These are phyloP conservation scores for Aspergillus texensis DNA, from an alignment of 2,329 filamentous ascomycete genomes.

Conservation along the genomic window DNA sequence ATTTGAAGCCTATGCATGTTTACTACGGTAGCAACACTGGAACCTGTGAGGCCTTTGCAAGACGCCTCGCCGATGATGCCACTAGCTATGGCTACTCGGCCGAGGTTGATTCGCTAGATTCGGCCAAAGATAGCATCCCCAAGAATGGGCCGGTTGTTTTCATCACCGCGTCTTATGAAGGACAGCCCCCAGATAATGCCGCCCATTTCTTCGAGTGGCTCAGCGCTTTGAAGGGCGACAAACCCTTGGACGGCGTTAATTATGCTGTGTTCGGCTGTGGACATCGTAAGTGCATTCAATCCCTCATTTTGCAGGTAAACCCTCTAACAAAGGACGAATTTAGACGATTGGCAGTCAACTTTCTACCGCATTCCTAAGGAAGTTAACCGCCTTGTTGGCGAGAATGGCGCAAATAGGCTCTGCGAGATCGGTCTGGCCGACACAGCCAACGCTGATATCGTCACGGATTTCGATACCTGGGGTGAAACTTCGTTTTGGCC, in stretches of 20 bases:
- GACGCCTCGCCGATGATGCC: conserved; percentile 64
- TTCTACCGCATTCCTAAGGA: conserved; percentile 69
- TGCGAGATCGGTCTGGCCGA: conserved; percentile 60
- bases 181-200: conserved; percentile 73
- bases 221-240: conserved; percentile 53
- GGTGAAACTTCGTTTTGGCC: conserved; percentile 61
- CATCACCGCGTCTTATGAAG: conserved; percentile 73
- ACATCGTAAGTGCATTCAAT: conserved; percentile 38
- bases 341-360: conserved; percentile 55
- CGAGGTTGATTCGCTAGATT: conserved; percentile 61
- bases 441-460: conserved; percentile 65
- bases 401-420: conserved; percentile 34
- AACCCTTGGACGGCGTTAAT: conserved; percentile 56
- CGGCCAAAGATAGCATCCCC: conserved; percentile 62
- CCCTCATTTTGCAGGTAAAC: too few species aligned
- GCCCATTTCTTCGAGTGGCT: conserved; percentile 71
- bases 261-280: conserved; percentile 75
- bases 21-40: conserved; percentile 75
- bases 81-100: conserved; percentile 62
- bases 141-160: conserved; percentile 65
- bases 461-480: conserved; percentile 70
- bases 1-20: conserved; percentile 60
- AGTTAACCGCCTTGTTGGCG: conserved; percentile 50
- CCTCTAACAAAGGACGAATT: not conserved
- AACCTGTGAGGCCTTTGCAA: conserved; percentile 71